phyloP scores from a whole-genome alignment of 306 rosid genomes.

The Cucurbita argyrosperma region DNA sequence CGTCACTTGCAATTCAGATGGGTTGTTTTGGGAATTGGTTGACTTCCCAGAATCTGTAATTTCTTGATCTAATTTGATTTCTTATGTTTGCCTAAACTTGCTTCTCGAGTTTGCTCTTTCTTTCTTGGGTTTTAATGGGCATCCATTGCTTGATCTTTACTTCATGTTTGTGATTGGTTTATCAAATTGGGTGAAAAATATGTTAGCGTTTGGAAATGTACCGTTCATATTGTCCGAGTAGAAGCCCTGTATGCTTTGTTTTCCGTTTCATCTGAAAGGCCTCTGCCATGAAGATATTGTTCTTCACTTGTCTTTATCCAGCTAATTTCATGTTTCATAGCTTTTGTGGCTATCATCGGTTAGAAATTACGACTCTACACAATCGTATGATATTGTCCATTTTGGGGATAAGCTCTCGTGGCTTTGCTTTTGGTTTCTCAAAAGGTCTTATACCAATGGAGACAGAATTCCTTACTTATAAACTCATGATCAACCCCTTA shows the following conservation, averaged over 20 bases:
- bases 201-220: background rate
- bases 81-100: background rate
- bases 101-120: background rate
- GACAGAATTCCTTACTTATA: too few relatives aligned
- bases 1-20: slow-evolving; percentile 39
- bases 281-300: background rate
- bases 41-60: slow-evolving; percentile 28
- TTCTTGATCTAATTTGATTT: background rate
- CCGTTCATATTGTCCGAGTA: too few relatives aligned
- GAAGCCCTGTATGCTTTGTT: background rate
- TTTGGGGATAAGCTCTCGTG: background rate
- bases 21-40: slow-evolving; percentile 50
- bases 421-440: background rate
- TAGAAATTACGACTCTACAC: background rate
- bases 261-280: background rate
- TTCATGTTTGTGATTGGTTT: background rate
- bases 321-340: background rate
- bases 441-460: too few relatives aligned
- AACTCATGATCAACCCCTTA: too few relatives aligned
- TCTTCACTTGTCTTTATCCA: too few relatives aligned
- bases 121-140: background rate
- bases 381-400: background rate
- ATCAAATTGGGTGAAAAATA: background rate
- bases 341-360: background rate
- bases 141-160: background rate